phyloP scores from a whole-genome alignment of 2,329 filamentous ascomycete genomes.

The Neofusicoccum sp. region DNA sequence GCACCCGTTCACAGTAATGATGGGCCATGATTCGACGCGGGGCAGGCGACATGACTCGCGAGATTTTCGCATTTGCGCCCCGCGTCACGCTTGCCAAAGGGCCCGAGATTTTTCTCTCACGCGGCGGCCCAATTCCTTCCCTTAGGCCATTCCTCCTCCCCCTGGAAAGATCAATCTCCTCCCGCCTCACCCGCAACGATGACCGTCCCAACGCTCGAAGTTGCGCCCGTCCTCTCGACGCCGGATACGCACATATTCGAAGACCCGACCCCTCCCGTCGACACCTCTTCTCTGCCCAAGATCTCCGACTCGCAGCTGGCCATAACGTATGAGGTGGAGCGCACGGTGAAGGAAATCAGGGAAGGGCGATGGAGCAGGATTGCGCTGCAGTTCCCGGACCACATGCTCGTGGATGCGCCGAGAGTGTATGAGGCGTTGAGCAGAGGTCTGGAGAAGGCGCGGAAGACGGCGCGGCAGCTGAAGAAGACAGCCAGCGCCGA shows the following conservation, averaged over 20 bases:
- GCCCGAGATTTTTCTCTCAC: background rate
- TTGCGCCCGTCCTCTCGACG: slow-evolving; percentile 63
- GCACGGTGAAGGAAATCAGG: slow-evolving; percentile 77
- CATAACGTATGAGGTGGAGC: slow-evolving; percentile 80
- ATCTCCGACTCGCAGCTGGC: slow-evolving; percentile 70
- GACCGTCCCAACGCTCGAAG: slow-evolving; percentile 14
- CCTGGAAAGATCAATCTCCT: background rate
- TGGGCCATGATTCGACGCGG: background rate
- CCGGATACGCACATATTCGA: slow-evolving; percentile 64
- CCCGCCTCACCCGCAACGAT: background rate
- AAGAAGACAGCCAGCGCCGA: background rate
- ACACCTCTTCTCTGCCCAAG: slow-evolving; percentile 34
- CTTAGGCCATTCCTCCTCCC: background rate
- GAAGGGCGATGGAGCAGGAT: slow-evolving; percentile 72
- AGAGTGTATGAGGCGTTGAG: slow-evolving; percentile 72
- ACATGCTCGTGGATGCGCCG: slow-evolving; percentile 85
- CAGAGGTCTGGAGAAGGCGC: slow-evolving; percentile 45
- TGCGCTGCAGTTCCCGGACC: slow-evolving; percentile 93
- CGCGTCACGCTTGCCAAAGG: background rate
- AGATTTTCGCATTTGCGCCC: background rate
- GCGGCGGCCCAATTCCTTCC: background rate
- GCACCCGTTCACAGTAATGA: background rate
- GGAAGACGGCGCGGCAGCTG: background rate
- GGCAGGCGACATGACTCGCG: slow-evolving; percentile 4
- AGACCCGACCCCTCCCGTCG: slow-evolving; percentile 49